Conservation (phyloP, 1,284 basidiomycete species). For the Pseudozyma tsukubaensis region DNA sequence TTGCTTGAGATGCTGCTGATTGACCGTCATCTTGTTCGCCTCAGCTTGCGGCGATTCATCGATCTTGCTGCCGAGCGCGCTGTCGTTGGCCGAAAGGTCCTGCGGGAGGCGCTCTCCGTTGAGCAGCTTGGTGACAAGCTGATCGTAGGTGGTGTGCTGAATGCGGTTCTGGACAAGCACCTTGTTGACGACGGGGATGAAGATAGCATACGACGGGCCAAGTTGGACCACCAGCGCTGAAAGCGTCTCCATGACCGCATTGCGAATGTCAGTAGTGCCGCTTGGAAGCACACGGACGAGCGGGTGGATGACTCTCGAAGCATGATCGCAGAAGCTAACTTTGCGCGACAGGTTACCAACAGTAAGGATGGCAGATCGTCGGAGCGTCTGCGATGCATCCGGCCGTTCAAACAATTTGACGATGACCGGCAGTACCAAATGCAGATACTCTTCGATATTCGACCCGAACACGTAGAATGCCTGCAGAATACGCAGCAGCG, state of each 20-base stretch:
- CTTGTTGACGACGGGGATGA: conserved; percentile 96
- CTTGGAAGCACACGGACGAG: conserved; percentile 87
- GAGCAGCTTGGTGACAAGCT: conserved; percentile 85
- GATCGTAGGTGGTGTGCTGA: conserved; percentile 87
- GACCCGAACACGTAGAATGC: conserved; percentile 94
- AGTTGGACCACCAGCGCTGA: conserved; percentile 92
- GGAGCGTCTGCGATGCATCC: conserved; percentile 80
- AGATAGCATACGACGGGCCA: conserved; percentile 95
- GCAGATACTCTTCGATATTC: conserved; percentile 97
- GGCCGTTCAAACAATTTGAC: conserved; percentile 89
- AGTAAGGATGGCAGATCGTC: conserved; percentile 89
- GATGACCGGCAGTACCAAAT: conserved; percentile 94
- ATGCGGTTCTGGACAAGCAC: conserved; percentile 82
- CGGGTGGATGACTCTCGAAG: conserved; percentile 95
- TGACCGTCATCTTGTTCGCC: conserved; percentile 86
- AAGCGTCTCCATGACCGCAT: conserved; percentile 91
- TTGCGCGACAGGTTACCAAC: conserved; percentile 90
- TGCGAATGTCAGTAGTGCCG: conserved; percentile 81
- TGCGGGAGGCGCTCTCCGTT: conserved; percentile 90
- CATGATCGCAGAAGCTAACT: conserved; percentile 99
- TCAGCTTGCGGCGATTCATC: conserved; percentile 70
- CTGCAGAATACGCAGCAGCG: conserved; percentile 89
- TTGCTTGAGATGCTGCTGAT: conserved; percentile 96
- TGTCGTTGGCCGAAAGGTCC: conserved; percentile 69
- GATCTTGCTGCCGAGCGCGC: conserved; percentile 56